Evolutionary conservation across 441 rosid genomes (phyloP), one percentile per base, ranked within the genome.

Genomic region (Aquilaria agallochum): DNA sequence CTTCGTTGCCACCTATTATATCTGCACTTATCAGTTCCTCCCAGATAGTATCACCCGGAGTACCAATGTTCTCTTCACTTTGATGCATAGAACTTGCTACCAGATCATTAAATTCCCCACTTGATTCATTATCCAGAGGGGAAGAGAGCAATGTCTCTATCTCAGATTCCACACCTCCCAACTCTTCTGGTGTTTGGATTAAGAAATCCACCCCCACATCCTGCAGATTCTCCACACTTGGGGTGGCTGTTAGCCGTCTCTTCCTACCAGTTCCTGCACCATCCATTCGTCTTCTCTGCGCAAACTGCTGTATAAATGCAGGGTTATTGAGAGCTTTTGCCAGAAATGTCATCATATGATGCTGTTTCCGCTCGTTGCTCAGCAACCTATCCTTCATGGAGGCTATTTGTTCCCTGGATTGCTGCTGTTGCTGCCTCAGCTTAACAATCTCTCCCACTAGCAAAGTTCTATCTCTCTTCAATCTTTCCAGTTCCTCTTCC

Each of bases 401-500:
- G 4, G 57, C 67, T 11, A 88, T 55, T 52, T 77, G 84, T 30
- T 54, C 81, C 63, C 69, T 76, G 20, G 92, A 92, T 50, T 60
- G 78, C 72, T 79, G 92, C 20, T 92, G 98, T 57, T 84, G 96
- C 53, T 86, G 93, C 55, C 86, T 80, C 52, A 92, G 64, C 68
- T 70, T 78, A 55, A 83, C 77, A 9, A 90, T 77, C 53, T 92
- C 95, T 2, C 89, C 62, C 61, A 78, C 68, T 46, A 92, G 73
- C 52, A 86, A 47, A 20, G 55, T 63, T 12, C 90, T 72, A 60
- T 88, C 96, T 67, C 96, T 78, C 67, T 70, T 84, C 3, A 92
- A 63, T 69, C 80, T 83, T 63, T 84, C 92, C 0, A 90, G 59
- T 58, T 90, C 90, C 36, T 75, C 78, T 5, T 90, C 92, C 9